Evolutionary conservation across 805 yeast species (phyloP), one percentile per base, ranked within the genome.

Genomic region (Barnettozyma botsteinii): DNA sequence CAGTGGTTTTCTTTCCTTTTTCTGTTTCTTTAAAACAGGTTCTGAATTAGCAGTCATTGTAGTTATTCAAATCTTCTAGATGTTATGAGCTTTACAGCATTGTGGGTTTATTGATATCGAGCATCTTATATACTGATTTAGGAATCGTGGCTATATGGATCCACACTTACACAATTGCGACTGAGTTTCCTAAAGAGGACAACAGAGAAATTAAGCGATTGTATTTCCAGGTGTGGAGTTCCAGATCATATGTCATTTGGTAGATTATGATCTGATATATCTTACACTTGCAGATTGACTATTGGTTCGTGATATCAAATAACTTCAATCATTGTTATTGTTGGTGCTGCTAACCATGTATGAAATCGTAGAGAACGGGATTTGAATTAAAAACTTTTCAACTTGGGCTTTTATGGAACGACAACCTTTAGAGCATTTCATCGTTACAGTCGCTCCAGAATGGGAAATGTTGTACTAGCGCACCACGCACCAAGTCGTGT

Each of bases 401-500:
- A n/a, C 19, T 28, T 18, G 7, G 2, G 4, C n/a, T 10, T 5
- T 11, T n/a, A n/a, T n/a, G n/a, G n/a, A n/a, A n/a, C n/a, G n/a
- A n/a, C n/a, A n/a, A n/a, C n/a, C n/a, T n/a, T n/a, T n/a, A n/a
- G n/a, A n/a, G n/a, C n/a, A n/a, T n/a, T n/a, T n/a, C n/a, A n/a
- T n/a, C n/a, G n/a, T n/a, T n/a, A n/a, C n/a, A n/a, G n/a, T n/a
- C 27, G 18, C n/a, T 15, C 31, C 20, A 26, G 15, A 12, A 43
- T 46, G 53, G 51, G 52, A 7, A 42, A 37, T 36, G 57, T 59
- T 11, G 58, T 53, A 40, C 69, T 67, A 10, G 45, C 61, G 26
- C 71, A 66, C 38, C 67, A 66, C 41, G 64, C 63, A 32, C 65
- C 66, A 8, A 54, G 48, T 10, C 56, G 62, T 8, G 56, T 66